Evolutionary conservation across 352 stramenopile genomes (phyloP).

Genomic region (Phytophthora uliginosa): DNA sequence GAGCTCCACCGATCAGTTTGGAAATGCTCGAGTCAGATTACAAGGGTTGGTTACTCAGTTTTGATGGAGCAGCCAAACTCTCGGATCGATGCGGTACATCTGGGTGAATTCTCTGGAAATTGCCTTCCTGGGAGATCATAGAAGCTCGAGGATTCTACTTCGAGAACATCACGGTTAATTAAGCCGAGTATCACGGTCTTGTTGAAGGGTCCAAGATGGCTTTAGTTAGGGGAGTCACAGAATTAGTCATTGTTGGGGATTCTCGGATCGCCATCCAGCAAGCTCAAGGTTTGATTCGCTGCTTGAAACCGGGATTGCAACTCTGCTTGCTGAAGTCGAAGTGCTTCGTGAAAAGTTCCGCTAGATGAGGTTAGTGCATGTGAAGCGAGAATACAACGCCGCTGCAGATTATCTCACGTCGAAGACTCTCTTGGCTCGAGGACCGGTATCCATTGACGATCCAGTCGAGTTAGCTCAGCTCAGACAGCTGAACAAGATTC

Average conservation of each 20-base stretch:
- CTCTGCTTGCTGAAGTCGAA: neutral
- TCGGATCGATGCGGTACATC: no score
- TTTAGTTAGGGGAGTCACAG: neutral
- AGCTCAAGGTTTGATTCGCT: conserved; percentile 11
- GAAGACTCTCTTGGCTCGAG: neutral
- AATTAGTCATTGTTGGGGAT: neutral
- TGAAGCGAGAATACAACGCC: neutral
- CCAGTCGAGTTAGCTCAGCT: neutral
- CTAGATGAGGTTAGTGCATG: neutral
- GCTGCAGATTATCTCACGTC: neutral
- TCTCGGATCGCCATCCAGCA: conserved; percentile 13
- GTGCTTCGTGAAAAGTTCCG: neutral
- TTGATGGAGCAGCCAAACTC: neutral
- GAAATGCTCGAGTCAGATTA: conserved; percentile 7
- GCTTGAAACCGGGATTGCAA: conserved; percentile 5
- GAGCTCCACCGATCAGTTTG: conserved; percentile 4
- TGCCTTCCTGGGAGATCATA: neutral
- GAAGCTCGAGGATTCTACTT: conserved; percentile 2
- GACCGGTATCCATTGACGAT: neutral
- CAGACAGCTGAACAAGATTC: neutral
- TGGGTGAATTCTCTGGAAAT: no score
- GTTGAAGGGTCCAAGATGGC: neutral
- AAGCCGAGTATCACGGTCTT: conserved; percentile 4
- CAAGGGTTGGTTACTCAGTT: conserved; percentile 4
- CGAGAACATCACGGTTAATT: neutral